These are phyloP conservation scores for Lanmaoa rubissima DNA, from an alignment of 768 basidiomycete genomes.

Conservation along the genomic window DNA sequence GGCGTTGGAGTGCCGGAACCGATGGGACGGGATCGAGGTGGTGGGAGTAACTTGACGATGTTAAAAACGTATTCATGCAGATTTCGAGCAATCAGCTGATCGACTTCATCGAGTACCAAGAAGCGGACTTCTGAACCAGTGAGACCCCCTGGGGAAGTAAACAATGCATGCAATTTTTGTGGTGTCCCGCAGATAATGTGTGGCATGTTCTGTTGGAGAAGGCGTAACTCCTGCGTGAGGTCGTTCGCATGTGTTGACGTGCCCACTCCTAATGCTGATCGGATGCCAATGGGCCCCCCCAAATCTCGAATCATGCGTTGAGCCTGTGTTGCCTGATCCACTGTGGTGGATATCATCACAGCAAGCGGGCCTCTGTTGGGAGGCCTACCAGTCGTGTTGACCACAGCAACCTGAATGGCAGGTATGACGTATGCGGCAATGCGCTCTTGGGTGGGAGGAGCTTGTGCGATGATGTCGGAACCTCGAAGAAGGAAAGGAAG, in stretches of 20 bases:
- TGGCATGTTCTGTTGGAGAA: conserved; percentile 88
- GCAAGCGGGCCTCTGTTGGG: conserved; percentile 76
- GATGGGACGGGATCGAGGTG: conserved; percentile 67
- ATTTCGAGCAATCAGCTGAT: conserved; percentile 96
- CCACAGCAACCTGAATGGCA: conserved; percentile 78
- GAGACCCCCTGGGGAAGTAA: conserved; percentile 76
- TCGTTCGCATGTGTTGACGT: conserved; percentile 61
- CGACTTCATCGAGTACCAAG: conserved; percentile 95
- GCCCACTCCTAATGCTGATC: conserved; percentile 86
- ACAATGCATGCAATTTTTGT: conserved; percentile 91
- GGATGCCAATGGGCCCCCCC: conserved; percentile 89
- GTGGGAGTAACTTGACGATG: conserved; percentile 90
- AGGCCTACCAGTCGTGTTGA: conserved; percentile 53
- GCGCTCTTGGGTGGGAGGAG: conserved; percentile 96
- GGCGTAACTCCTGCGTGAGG: conserved; percentile 70
- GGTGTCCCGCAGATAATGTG: conserved; percentile 97
- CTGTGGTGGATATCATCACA: conserved; percentile 95
- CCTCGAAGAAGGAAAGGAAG: conserved; percentile 92
- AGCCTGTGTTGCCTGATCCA: conserved; percentile 97
- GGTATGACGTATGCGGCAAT: conserved; percentile 97
- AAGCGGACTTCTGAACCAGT: conserved; percentile 84
- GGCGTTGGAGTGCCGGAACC: conserved; percentile 37
- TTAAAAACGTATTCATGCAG: conserved; percentile 93
- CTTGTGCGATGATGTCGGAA: conserved; percentile 97
- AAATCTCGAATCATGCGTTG: conserved; percentile 94